These are phyloP conservation scores for Daedaleopsis sinensis DNA, from an alignment of 768 basidiomycete genomes.

Conservation along the genomic window DNA sequence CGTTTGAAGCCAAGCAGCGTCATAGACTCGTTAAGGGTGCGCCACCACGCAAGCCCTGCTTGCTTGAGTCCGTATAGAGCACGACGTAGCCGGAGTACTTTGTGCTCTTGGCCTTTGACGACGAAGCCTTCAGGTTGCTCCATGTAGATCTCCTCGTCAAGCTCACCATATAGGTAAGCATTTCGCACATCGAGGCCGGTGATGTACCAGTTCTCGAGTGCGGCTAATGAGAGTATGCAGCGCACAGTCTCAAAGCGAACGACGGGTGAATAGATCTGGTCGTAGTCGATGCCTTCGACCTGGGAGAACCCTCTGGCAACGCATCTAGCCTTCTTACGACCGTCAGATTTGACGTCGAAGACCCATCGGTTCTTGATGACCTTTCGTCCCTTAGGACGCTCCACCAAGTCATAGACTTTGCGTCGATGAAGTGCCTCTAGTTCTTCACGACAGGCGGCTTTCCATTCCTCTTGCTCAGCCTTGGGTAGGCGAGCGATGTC, in stretches of 20 bases:
- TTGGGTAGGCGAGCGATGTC: constrained; percentile 1
- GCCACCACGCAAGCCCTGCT: constrained; percentile 33
- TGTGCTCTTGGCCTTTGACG: constrained; percentile 14
- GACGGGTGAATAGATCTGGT: constrained; percentile 36
- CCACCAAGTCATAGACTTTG: constrained; percentile 28
- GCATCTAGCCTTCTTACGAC: constrained; percentile 27
- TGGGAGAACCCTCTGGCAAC: constrained; percentile 39
- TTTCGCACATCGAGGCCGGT: constrained; percentile 28
- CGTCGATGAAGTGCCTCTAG: background rate
- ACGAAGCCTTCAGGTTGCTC: constrained; percentile 26
- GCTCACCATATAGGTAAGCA: constrained; percentile 33
- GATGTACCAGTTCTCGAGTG: constrained; percentile 26
- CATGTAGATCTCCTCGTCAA: constrained; percentile 36
- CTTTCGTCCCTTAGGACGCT: constrained; percentile 24
- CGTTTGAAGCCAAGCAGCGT: constrained; percentile 28
- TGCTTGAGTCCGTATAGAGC: constrained; percentile 37
- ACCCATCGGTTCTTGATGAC: constrained; percentile 34
- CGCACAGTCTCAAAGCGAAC: constrained; percentile 22
- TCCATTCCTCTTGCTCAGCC: constrained; percentile 12
- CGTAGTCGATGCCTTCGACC: constrained; percentile 31
- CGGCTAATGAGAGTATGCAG: constrained; percentile 20
- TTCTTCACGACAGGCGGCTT: background rate
- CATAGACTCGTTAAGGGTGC: constrained; percentile 4
- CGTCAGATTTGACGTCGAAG: constrained; percentile 30
- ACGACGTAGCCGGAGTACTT: constrained; percentile 29